A percentile compares a stretch with the other conserved stretches of the same genome.
These are phyloP conservation scores for Nannizzia gypsea DNA, from an alignment of 2,329 filamentous ascomycete genomes.

Conservation along the genomic window DNA sequence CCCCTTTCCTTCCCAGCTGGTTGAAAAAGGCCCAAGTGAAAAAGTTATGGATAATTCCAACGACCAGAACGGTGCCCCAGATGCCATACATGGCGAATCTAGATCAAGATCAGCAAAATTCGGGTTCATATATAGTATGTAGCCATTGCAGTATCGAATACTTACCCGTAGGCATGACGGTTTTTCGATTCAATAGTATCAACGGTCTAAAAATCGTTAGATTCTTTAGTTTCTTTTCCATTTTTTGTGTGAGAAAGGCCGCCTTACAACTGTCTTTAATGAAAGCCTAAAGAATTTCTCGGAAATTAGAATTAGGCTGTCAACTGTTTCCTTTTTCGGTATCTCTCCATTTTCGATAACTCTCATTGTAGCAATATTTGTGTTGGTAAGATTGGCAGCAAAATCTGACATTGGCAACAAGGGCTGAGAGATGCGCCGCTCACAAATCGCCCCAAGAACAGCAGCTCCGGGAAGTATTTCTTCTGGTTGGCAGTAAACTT, in stretches of 20 bases:
- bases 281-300: slow-evolving; percentile 7
- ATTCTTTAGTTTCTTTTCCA: background rate
- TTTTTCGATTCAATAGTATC: slow-evolving; percentile 25
- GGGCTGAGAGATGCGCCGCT: background rate
- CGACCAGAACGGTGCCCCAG: slow-evolving; percentile 8
- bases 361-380: slow-evolving; percentile 7
- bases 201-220: background rate
- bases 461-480: slow-evolving; percentile 7
- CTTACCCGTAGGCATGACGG: slow-evolving; percentile 30
- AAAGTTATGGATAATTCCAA: slow-evolving; percentile 7
- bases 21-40: background rate
- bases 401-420: slow-evolving; percentile 7
- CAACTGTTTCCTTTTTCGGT: background rate
- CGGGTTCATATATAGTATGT: background rate
- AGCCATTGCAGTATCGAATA: background rate
- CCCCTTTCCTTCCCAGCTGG: slow-evolving; percentile 12
- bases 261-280: slow-evolving; percentile 9
- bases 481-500: slow-evolving; percentile 1
- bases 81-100: slow-evolving; percentile 9
- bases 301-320: slow-evolving; percentile 7
- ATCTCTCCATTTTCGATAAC: slow-evolving; percentile 7
- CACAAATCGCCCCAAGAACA: slow-evolving; percentile 6
- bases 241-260: background rate
- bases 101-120: background rate
- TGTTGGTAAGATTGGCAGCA: slow-evolving; percentile 5